Evolutionary conservation across 2,329 filamentous ascomycete genomes (phyloP), one percentile per base, ranked within the genome.

Genomic region (Periconia macrospinosa): DNA sequence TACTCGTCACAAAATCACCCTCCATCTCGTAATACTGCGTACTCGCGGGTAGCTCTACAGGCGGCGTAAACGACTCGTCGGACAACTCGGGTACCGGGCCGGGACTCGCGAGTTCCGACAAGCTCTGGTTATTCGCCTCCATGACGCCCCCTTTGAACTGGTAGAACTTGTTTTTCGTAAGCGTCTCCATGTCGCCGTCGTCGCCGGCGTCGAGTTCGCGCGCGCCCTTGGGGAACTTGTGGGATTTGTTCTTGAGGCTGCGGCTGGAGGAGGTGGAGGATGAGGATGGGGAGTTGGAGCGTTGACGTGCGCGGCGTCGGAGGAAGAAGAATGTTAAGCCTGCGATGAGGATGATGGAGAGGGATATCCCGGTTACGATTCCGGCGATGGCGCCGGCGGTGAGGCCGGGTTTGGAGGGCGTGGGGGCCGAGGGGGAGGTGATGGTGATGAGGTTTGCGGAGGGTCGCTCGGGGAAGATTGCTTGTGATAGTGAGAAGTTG

Each of bases 401-500:
- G 11, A 72, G 59, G 1, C 53, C 37, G 2, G 45, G 56, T 1
- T 47, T 50, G 20, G 44, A 20, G 43, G 27, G 46, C 15, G 53
- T 49, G 11, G 45, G 42, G 13, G 52, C 47, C 11, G 52, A 17
- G 30, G 19, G 30, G 1, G 54, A 55, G 1, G 37, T 42, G 44
- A 72, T 70, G 6, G 67, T 61, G 20, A 72, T 41, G n/a, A 72
- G 52, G 20, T 69, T 57, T 35, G 63, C 60, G 1, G 67, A 56
- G 1, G 64, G 62, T 7, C 66, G 69, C 41, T 71, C 63, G 9
- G 67, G 65, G 37, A 68, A 71, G 1, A 53, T 57, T 27, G 68
- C 65, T 58, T 76, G 78, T 6, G 75, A 73, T 9, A 81, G 60
- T n/a, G 76, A 75, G 70, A 81, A 81, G 41, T 73, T 73, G 35